Evolutionary conservation across 148 eudicot genomes (phyloP).

Genomic region (Amaranthus cruentus): DNA sequence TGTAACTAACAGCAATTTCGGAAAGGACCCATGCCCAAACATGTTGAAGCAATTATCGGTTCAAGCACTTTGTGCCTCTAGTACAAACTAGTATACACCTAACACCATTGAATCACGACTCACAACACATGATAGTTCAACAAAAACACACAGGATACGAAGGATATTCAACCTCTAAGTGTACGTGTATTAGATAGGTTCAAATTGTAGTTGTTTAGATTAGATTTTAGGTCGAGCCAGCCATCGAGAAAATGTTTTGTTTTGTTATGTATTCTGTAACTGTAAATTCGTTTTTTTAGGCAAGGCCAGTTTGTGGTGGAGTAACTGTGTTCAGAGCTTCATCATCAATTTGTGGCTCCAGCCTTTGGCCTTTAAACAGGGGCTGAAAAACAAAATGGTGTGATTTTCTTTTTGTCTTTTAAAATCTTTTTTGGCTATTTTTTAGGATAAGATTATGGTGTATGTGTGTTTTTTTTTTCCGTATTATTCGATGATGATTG

Average conservation of each 20-base stretch:
- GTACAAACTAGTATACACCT: slow-evolving; percentile 18
- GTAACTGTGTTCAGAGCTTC: neutral
- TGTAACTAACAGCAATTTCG: slow-evolving; percentile 74
- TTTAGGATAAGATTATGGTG: slow-evolving; percentile 11
- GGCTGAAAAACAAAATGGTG: slow-evolving; percentile 2
- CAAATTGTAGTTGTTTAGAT: slow-evolving; percentile 11
- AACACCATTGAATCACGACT: slow-evolving; percentile 16
- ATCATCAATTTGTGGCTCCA: slow-evolving; percentile 14
- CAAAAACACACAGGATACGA: neutral
- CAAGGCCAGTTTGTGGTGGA: slow-evolving; percentile 17
- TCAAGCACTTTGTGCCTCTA: slow-evolving; percentile 67
- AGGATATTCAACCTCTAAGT: slow-evolving; percentile 10
- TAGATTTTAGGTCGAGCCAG: neutral
- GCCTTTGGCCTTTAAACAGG: slow-evolving; percentile 22
- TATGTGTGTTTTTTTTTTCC: neutral
- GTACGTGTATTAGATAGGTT: slow-evolving; percentile 21
- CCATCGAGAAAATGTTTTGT: slow-evolving; percentile 4
- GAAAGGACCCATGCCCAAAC: slow-evolving; percentile 83
- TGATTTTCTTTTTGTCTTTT: neutral
- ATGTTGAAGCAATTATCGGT: slow-evolving; percentile 76
- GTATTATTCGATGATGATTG: neutral
- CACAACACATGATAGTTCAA: slow-evolving; percentile 12
- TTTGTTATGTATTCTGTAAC: slow-evolving; percentile 20
- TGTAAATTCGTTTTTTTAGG: slow-evolving; percentile 19
- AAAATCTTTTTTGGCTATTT: neutral